Evolutionary conservation across 2,329 filamentous ascomycete genomes (phyloP), one percentile per base, ranked within the genome.

Genomic region (Neophaeococcomyces aloes): DNA sequence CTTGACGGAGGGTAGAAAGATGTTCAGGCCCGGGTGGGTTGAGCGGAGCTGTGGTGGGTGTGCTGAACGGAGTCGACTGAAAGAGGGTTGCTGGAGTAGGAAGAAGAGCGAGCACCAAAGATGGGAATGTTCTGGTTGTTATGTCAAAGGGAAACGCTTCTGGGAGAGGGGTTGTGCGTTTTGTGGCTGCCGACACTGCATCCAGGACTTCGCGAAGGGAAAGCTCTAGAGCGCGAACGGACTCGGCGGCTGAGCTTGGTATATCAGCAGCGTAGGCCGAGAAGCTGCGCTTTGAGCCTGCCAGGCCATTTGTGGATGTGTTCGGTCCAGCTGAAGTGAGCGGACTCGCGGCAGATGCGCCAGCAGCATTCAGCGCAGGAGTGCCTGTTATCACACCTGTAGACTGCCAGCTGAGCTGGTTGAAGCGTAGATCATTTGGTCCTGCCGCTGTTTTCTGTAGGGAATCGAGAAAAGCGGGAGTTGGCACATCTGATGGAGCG

Each of bases 171-270:
- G 65, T 55, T 38, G 64, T 61, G 44, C 66, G 65, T 19, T 65
- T 64, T 46, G 69, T 74, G 50, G 88, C 87, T 50, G 87, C 85
- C 59, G 83, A 79, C 61, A 88, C 75, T 48, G 83, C 88, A 56
- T 81, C 79, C 43, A 94, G 65, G 34, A 95, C 69, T 65, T 95
- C 89, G 49, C 84, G 72, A 53, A 95, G 65, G 5, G 89, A 87
- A 59, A 95, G 66, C 65, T 94, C 86, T 17, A 88, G 79, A 4
- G 88, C 88, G 51, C 78, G 77, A 15, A 82, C 81, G n/a, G 78
- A 86, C 59, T 95, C 88, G 3, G 25, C 19, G 2, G 42, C 15
- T 2, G 34, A n/a, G 21, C 29, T 4, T 14, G 43, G 29, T 10
- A 52, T 21, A 23, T 55, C 53, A 43, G 51, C 47, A 41, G 56